phyloP scores from a whole-genome alignment of 1,284 basidiomycete species.

The Sutorius eximius region DNA sequence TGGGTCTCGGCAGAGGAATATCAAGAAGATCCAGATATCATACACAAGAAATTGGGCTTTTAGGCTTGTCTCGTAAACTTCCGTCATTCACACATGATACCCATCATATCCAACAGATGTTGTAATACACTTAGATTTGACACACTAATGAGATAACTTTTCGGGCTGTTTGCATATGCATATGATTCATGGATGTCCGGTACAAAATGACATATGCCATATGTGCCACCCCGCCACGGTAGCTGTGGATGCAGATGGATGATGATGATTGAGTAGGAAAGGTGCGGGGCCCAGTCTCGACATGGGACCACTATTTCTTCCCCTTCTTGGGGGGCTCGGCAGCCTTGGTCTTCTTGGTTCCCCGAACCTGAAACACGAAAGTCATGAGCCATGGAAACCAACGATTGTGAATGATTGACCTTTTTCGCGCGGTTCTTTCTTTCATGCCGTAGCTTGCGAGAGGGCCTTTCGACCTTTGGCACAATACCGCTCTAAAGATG shows the following conservation, averaged over 20 bases:
- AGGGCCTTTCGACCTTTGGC: slow-evolving; percentile 87
- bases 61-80: slow-evolving; percentile 31
- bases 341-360: slow-evolving; percentile 92
- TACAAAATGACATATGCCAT: slow-evolving; percentile 41
- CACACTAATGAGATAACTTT: slow-evolving; percentile 35
- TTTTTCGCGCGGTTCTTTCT: slow-evolving; percentile 99
- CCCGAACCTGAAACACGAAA: slow-evolving; percentile 64
- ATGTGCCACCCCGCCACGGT: slow-evolving; percentile 41
- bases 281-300: slow-evolving; percentile 22
- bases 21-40: slow-evolving; percentile 98
- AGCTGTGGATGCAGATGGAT: slow-evolving; percentile 36
- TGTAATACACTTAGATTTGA: slow-evolving; percentile 35
- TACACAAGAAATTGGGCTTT: slow-evolving; percentile 88
- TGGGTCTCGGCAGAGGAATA: slow-evolving; percentile 99
- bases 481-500: slow-evolving; percentile 72
- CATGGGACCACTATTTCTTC: slow-evolving; percentile 61
- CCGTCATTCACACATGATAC: slow-evolving; percentile 30
- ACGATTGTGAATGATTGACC: slow-evolving; percentile 45
- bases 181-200: slow-evolving; percentile 43
- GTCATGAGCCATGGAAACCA: slow-evolving; percentile 6
- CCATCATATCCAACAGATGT: slow-evolving; percentile 30
- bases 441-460: slow-evolving; percentile 99
- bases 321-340: slow-evolving; percentile 86
- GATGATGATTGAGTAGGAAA: slow-evolving; percentile 40
- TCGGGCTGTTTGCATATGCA: slow-evolving; percentile 42